Percentiles rank a stretch among this genome's conserved stretches.
These are phyloP conservation scores for Sugiyamaella floridensis DNA, from an alignment of 805 yeast species.

Conservation along the genomic window DNA sequence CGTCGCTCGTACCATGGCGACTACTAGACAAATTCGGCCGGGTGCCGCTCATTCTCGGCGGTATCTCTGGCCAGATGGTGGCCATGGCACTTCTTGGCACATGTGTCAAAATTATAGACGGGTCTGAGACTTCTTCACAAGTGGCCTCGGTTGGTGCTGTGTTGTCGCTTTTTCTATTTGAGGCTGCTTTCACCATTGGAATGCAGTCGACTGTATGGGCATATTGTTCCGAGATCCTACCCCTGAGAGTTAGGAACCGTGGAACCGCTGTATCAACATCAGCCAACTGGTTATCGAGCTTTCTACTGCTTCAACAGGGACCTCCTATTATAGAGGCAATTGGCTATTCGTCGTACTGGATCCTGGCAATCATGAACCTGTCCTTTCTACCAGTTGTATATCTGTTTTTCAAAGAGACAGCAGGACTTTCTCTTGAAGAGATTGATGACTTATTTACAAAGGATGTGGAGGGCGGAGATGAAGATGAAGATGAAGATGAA, in stretches of 20 bases:
- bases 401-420: slow-evolving; percentile 51
- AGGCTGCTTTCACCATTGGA: slow-evolving; percentile 69
- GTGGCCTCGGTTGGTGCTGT: slow-evolving; percentile 21
- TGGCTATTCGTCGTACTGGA: slow-evolving; percentile 51
- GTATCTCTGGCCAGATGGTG: slow-evolving; percentile 58
- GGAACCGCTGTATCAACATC: slow-evolving; percentile 75
- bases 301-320: slow-evolving; percentile 47
- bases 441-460: slow-evolving; percentile 33
- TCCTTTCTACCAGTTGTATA: slow-evolving; percentile 39
- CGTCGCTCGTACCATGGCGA: slow-evolving; percentile 45
- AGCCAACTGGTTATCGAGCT: slow-evolving; percentile 53
- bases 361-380: slow-evolving; percentile 48
- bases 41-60: slow-evolving; percentile 55
- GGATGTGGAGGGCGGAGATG: not conserved
- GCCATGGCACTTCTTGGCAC: slow-evolving; percentile 21
- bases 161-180: slow-evolving; percentile 67
- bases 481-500: not conserved
- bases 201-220: slow-evolving; percentile 93
- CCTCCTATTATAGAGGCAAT: slow-evolving; percentile 48
- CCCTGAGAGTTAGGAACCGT: slow-evolving; percentile 71
- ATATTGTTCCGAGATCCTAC: slow-evolving; percentile 75
- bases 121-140: not conserved
- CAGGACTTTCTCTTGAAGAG: slow-evolving; percentile 54
- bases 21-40: slow-evolving; percentile 49
- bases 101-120: not conserved